Conservation (phyloP, 345 rosid genomes). For the Salix dunnii region DNA sequence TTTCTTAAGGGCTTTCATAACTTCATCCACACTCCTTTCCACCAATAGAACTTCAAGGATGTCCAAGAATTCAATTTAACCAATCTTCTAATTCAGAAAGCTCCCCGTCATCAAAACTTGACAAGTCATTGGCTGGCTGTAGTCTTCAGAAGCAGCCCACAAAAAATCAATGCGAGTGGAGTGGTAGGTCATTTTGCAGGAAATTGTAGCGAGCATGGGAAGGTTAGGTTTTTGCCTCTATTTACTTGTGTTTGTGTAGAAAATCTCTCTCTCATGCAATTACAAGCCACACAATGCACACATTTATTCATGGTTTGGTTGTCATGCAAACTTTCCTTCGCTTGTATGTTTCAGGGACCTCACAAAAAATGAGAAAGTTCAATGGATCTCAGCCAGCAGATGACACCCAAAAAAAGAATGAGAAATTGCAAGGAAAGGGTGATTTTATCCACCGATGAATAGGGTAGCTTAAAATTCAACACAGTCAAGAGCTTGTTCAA, state of each 20-base stretch:
- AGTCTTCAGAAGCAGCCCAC: constrained; percentile 45
- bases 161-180: constrained; percentile 44
- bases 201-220: neutral
- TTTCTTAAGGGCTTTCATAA: constrained; percentile 67
- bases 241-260: too few species aligned
- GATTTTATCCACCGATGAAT: too few species aligned
- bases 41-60: constrained; percentile 75
- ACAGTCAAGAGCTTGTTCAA: neutral
- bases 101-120: constrained; percentile 34
- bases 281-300: too few species aligned
- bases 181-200: neutral
- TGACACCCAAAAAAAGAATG: neutral
- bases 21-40: constrained; percentile 78
- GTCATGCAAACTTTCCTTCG: too few species aligned
- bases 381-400: neutral
- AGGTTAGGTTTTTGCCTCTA: too few species aligned
- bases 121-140: constrained; percentile 42
- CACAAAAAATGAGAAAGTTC: neutral
- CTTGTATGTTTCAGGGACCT: neutral
- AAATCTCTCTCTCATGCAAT: too few species aligned
- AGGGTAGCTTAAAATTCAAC: neutral
- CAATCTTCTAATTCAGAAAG: constrained; percentile 56
- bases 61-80: constrained; percentile 58
- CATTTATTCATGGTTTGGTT: too few species aligned
- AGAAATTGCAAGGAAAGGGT: neutral